A percentile compares a stretch with the other conserved stretches of the same genome.
phyloP scores from a whole-genome alignment of 768 basidiomycete species.

The Calocybe indica region DNA sequence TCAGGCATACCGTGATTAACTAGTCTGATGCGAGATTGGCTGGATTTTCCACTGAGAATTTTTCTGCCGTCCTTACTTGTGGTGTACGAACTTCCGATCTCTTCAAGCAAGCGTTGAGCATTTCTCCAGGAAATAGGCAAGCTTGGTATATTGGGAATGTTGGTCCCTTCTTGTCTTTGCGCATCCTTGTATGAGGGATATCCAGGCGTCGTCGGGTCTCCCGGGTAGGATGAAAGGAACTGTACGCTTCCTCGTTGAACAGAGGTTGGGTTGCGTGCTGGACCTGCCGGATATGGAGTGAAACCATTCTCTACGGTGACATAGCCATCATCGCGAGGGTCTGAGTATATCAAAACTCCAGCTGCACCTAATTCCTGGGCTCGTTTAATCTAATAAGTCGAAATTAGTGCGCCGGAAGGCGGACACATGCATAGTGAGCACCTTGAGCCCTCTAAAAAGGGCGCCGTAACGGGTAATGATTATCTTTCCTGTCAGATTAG shows the following conservation, averaged over 20 bases:
- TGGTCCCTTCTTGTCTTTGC: slow-evolving; percentile 51
- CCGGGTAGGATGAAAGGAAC: slow-evolving; percentile 60
- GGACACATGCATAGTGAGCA: slow-evolving; percentile 13
- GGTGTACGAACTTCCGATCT: slow-evolving; percentile 35
- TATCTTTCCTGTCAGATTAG: slow-evolving; percentile 72
- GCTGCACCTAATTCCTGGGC: slow-evolving; percentile 80
- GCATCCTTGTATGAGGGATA: slow-evolving; percentile 82
- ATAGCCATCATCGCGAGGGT: slow-evolving; percentile 80
- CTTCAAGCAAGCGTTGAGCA: slow-evolving; percentile 61
- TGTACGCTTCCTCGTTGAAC: slow-evolving; percentile 85
- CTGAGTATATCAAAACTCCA: slow-evolving; percentile 78
- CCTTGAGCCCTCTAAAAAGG: slow-evolving; percentile 84
- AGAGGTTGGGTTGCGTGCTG: slow-evolving; percentile 78
- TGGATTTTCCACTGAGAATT: slow-evolving; percentile 42
- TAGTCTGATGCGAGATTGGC: slow-evolving; percentile 40
- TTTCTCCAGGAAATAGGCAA: slow-evolving; percentile 90
- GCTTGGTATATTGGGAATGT: slow-evolving; percentile 74
- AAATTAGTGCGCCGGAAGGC: neutral
- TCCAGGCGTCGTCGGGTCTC: slow-evolving; percentile 85
- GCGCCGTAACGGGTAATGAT: slow-evolving; percentile 73
- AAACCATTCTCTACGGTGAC: slow-evolving; percentile 76
- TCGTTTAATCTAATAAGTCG: slow-evolving; percentile 53
- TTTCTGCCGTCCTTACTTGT: slow-evolving; percentile 20
- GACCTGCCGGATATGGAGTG: slow-evolving; percentile 74
- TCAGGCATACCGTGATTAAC: slow-evolving; percentile 45